A percentile compares a stretch with the other conserved stretches of the same genome.
phyloP scores from a whole-genome alignment of 352 stramenopile genomes.

The Albugo candida region DNA sequence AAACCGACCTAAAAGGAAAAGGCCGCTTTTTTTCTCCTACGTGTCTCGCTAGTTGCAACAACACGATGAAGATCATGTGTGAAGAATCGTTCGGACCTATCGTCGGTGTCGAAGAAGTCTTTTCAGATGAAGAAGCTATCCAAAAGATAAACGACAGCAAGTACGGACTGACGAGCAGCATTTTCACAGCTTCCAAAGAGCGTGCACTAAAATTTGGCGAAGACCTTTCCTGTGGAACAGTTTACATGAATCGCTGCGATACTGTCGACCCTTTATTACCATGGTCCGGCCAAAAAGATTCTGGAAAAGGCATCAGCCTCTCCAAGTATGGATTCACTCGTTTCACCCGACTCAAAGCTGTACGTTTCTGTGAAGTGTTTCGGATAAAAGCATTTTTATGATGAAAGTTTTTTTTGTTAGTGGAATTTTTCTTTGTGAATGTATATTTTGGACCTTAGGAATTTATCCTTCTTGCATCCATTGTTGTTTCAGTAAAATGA shows the following conservation, averaged over 20 bases:
- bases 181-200: slow-evolving; percentile 46
- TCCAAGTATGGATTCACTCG: slow-evolving; percentile 67
- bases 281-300: slow-evolving; percentile 61
- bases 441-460: too few species aligned
- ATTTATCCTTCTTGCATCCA: too few species aligned
- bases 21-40: slow-evolving; percentile 66
- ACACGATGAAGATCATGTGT: slow-evolving; percentile 56
- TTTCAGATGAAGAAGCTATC: slow-evolving; percentile 49
- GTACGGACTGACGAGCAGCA: slow-evolving; percentile 54
- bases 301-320: slow-evolving; percentile 62
- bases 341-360: slow-evolving; percentile 63
- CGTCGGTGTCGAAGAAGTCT: slow-evolving; percentile 47
- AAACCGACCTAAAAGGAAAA: slow-evolving; percentile 22
- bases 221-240: slow-evolving; percentile 46
- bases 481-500: too few species aligned
- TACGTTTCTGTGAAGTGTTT: slow-evolving; percentile 11
- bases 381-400: neutral
- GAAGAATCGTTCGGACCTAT: slow-evolving; percentile 76
- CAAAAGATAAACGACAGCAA: slow-evolving; percentile 61
- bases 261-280: slow-evolving; percentile 58
- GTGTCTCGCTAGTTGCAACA: slow-evolving; percentile 39
- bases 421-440: too few species aligned
- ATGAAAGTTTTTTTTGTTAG: neutral
- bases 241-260: slow-evolving; percentile 78
- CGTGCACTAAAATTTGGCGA: slow-evolving; percentile 28